A percentile compares a stretch with the other conserved stretches of the same genome.
These are phyloP conservation scores for Elongisporangium senticosum DNA, from an alignment of 352 stramenopile genomes.

Conservation along the genomic window DNA sequence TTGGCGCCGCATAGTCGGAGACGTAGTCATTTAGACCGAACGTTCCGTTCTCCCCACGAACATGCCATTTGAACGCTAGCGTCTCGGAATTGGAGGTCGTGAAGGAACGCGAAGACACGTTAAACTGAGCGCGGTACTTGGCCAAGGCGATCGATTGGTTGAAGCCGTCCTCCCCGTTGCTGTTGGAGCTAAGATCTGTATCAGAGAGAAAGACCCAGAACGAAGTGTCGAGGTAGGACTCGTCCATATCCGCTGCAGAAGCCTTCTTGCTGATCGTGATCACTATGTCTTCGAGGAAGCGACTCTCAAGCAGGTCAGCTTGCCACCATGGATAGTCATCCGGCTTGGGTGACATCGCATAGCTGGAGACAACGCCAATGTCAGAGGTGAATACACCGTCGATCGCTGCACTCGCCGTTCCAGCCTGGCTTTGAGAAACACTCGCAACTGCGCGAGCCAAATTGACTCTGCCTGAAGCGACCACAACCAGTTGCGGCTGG, in stretches of 20 bases:
- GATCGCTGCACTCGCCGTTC: slow-evolving; percentile 43
- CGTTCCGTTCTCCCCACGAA: slow-evolving; percentile 36
- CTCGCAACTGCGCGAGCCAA: slow-evolving; percentile 18
- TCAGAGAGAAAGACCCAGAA: slow-evolving; percentile 54
- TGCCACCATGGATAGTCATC: slow-evolving; percentile 65
- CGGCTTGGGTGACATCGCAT: slow-evolving; percentile 37
- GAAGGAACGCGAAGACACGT: slow-evolving; percentile 37
- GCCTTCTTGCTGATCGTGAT: slow-evolving; percentile 41
- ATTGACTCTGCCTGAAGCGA: slow-evolving; percentile 50
- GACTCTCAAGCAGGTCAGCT: slow-evolving; percentile 22
- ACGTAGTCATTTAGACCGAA: slow-evolving; percentile 36
- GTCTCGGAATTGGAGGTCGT: slow-evolving; percentile 28
- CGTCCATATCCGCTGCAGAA: slow-evolving; percentile 20
- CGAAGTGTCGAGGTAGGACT: slow-evolving; percentile 20
- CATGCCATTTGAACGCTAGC: slow-evolving; percentile 48
- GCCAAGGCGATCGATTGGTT: slow-evolving; percentile 15
- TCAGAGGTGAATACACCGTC: slow-evolving; percentile 28
- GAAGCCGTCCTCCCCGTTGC: slow-evolving; percentile 31
- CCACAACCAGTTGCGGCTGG: slow-evolving; percentile 35
- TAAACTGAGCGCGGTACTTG: slow-evolving; percentile 27
- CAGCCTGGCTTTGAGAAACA: slow-evolving; percentile 42
- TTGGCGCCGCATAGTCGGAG: slow-evolving; percentile 21
- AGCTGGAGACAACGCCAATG: slow-evolving; percentile 35
- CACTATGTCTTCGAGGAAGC: slow-evolving; percentile 45
- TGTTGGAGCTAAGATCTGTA: slow-evolving; percentile 20